Percentiles rank a stretch among this genome's conserved stretches.
Evolutionary conservation across 1,284 basidiomycete species (phyloP).

Genomic region (Melanopsichium pennsylvanicum): DNA sequence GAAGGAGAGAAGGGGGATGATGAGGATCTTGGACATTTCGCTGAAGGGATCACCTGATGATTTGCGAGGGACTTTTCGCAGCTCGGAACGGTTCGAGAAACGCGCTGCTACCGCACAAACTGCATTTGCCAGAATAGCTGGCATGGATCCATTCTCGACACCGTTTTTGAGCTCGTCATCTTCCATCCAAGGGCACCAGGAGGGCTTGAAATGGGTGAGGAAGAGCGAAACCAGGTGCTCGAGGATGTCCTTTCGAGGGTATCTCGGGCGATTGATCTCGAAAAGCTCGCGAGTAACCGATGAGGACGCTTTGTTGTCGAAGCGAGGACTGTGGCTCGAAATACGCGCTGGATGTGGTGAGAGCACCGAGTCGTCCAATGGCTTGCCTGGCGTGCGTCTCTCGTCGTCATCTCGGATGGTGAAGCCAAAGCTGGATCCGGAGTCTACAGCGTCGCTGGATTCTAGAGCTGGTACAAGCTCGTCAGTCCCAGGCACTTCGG

Average conservation of each 20-base stretch:
- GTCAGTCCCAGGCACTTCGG: slow-evolving; percentile 39
- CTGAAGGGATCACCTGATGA: slow-evolving; percentile 53
- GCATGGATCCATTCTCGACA: slow-evolving; percentile 47
- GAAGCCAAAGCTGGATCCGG: slow-evolving; percentile 18
- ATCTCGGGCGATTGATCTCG: slow-evolving; percentile 53
- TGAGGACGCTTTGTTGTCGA: slow-evolving; percentile 41
- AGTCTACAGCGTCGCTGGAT: slow-evolving; percentile 4
- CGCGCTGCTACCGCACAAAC: slow-evolving; percentile 54
- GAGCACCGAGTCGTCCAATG: slow-evolving; percentile 22
- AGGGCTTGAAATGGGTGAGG: slow-evolving; percentile 47
- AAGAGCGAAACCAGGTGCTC: slow-evolving; percentile 49
- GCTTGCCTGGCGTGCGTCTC: slow-evolving; percentile 17
- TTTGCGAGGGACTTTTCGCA: slow-evolving; percentile 43
- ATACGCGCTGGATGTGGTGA: slow-evolving; percentile 24
- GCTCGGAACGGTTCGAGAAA: slow-evolving; percentile 49
- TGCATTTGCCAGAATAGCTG: slow-evolving; percentile 54
- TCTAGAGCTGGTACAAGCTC: slow-evolving; percentile 34
- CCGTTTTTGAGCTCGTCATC: slow-evolving; percentile 42
- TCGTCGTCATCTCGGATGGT: slow-evolving; percentile 41
- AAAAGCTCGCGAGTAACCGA: slow-evolving; percentile 53
- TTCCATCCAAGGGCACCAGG: slow-evolving; percentile 56
- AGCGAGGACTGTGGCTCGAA: slow-evolving; percentile 16
- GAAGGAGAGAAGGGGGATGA: slow-evolving; percentile 57
- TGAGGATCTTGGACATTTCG: slow-evolving; percentile 59
- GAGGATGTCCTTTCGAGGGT: slow-evolving; percentile 49